Percentiles rank a stretch among this genome's conserved stretches.
Evolutionary conservation across 2,329 filamentous ascomycete species (phyloP).

Genomic region (Trichoderma atroviride): DNA sequence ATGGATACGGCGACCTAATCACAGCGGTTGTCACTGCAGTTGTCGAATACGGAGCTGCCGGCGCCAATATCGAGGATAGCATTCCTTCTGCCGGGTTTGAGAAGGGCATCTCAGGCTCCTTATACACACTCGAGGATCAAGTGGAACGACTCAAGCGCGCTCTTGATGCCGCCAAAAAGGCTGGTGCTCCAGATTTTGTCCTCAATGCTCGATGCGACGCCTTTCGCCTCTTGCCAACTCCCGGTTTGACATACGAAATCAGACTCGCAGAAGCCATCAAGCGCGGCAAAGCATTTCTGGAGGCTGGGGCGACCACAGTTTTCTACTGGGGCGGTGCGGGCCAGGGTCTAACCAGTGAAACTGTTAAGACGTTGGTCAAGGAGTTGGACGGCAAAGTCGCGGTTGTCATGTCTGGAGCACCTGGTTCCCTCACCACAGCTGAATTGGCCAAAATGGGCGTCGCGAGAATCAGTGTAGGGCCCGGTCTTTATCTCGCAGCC

Average conservation of each 20-base stretch:
- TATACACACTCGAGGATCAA: conserved; percentile 49
- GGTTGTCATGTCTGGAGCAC: conserved; percentile 46
- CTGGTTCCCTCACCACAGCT: conserved; percentile 46
- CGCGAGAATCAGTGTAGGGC: conserved; percentile 58
- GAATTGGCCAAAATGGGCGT: conserved; percentile 54
- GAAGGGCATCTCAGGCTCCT: conserved; percentile 37
- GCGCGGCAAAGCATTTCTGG: conserved; percentile 59
- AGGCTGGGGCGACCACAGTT: conserved; percentile 59
- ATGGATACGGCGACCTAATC: conserved; percentile 57
- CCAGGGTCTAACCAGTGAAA: conserved; percentile 47
- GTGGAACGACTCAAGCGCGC: conserved; percentile 49
- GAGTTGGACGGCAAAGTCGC: conserved; percentile 54
- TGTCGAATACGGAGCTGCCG: conserved; percentile 56
- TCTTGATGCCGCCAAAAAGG: conserved; percentile 46
- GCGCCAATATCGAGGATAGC: conserved; percentile 62
- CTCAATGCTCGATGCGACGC: conserved; percentile 62
- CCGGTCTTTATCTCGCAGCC: conserved; percentile 47
- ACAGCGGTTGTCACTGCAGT: conserved; percentile 48
- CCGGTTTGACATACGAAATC: conserved; percentile 37
- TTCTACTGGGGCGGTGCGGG: conserved; percentile 61
- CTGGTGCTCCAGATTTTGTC: conserved; percentile 57
- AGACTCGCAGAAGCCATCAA: conserved; percentile 52
- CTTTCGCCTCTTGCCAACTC: conserved; percentile 42
- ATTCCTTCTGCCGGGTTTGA: conserved; percentile 41
- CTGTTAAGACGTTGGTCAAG: conserved; percentile 51